Base-by-base conservation (phyloP, 371 early-diverging fungal species). In the Mucor piriformis region DNA sequence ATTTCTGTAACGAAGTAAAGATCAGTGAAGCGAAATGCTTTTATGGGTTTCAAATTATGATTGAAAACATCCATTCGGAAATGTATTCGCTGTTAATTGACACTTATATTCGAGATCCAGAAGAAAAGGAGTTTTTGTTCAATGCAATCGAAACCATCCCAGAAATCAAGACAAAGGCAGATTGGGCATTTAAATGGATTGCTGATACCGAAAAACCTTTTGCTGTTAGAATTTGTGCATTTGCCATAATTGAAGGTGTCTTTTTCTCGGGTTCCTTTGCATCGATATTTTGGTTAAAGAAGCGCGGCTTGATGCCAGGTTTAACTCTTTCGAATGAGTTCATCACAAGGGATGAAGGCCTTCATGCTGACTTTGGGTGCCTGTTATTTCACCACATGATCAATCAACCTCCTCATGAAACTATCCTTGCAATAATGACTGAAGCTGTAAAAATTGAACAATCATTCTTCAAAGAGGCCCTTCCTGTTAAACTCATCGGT, bases 201-300 rank as follows among this genome's bases (percentile, higher is more conserved):
- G 76, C 83, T 1, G 54, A 62, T 21, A 56, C 93, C 78, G 82
- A 87, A 52, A 80, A 90, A 23, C 83, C 91, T 42, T 99, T 99
- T 84, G 95, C 92, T 48, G 94, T 93, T 63, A 91, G 99, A 60
- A 82, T 99, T 21, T 90, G 98, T 34, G 99, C 99, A 34, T 99
- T 99, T 84, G 99, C 99, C 24, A 98, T 97, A 35, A 98, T 99
- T 32, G 99, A 99, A 73, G 99, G 99, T 46, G 97, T 99, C 70
- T 99, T 99, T 87, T 99, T 99, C 83, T 95, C 95, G 42, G 99
- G 99, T 10, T 88, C 99, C n/a, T 97, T 99, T 79, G 99, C 99
- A 3, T 86, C 99, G 35, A 99, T 99, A 82, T 99, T 98, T 76
- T 99, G 99, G 99, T 88, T 99, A 63, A 99, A 98, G 88, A 99